Conservation (phyloP, 2,329 filamentous ascomycete genomes). For the Mycocentrospora acerina region DNA sequence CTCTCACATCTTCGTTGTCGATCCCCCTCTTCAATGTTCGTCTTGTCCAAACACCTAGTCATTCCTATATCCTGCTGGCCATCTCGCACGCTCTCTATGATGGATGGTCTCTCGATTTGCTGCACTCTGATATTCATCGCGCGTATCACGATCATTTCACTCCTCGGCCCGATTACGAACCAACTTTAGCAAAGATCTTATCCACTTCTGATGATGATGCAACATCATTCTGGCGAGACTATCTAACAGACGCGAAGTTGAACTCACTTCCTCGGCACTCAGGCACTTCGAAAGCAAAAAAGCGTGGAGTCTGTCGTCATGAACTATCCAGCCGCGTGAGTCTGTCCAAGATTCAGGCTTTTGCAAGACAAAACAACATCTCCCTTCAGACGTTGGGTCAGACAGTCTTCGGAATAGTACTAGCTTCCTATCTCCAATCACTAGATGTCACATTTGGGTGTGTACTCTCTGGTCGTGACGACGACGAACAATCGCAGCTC, state of each 20-base stretch:
- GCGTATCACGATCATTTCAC: slow-evolving; percentile 58
- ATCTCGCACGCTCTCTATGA: slow-evolving; percentile 89
- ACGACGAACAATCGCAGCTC: slow-evolving; percentile 64
- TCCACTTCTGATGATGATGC: slow-evolving; percentile 51
- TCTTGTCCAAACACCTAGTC: slow-evolving; percentile 35
- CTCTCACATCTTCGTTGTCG: slow-evolving; percentile 5
- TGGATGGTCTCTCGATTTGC: slow-evolving; percentile 75
- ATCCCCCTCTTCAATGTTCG: slow-evolving; percentile 40
- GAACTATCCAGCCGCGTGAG: slow-evolving; percentile 51
- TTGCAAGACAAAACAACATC: slow-evolving; percentile 68
- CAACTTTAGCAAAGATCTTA: slow-evolving; percentile 59
- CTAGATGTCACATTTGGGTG: slow-evolving; percentile 82
- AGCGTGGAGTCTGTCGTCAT: slow-evolving; percentile 40
- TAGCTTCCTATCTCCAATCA: slow-evolving; percentile 63
- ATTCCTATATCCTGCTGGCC: slow-evolving; percentile 61
- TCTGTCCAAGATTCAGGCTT: slow-evolving; percentile 49
- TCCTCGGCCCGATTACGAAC: slow-evolving; percentile 52
- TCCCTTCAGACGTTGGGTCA: slow-evolving; percentile 77
- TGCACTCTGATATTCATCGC: slow-evolving; percentile 70
- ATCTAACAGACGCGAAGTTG: slow-evolving; percentile 57
- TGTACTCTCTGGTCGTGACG: slow-evolving; percentile 82
- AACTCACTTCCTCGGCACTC: slow-evolving; percentile 42
- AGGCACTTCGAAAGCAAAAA: slow-evolving; percentile 6
- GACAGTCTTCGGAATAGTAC: slow-evolving; percentile 70
- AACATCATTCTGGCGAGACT: slow-evolving; percentile 69